phyloP scores from a whole-genome alignment of 495 filamentous ascomycete genomes.

The Trichoderma orchidacearum region DNA sequence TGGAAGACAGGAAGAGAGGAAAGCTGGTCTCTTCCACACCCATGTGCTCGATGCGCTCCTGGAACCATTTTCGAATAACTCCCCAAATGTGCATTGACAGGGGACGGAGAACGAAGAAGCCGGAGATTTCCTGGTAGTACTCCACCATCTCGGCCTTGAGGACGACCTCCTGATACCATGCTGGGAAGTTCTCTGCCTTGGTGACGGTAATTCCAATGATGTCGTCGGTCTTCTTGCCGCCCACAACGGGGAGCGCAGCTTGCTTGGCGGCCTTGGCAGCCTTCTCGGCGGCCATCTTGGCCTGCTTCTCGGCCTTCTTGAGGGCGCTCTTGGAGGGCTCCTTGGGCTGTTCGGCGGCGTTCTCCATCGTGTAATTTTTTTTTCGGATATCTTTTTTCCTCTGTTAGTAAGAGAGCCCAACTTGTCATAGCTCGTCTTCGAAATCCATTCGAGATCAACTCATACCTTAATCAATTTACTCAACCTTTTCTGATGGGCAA shows the following conservation, averaged over 20 bases:
- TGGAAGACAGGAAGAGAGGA: slow-evolving; percentile 83
- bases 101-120: slow-evolving; percentile 88
- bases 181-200: slow-evolving; percentile 78
- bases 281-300: slow-evolving; percentile 51
- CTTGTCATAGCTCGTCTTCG: neutral
- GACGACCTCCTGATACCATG: slow-evolving; percentile 93
- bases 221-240: slow-evolving; percentile 38
- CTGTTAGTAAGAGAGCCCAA: neutral
- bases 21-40: slow-evolving; percentile 93
- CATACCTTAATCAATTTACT: neutral
- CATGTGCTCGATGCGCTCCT: slow-evolving; percentile 69
- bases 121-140: slow-evolving; percentile 60
- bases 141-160: slow-evolving; percentile 92
- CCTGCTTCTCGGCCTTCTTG: slow-evolving; percentile 57
- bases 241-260: slow-evolving; percentile 37
- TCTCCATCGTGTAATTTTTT: neutral
- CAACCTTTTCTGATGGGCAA: neutral
- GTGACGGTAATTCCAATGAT: slow-evolving; percentile 76
- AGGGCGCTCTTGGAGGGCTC: slow-evolving; percentile 56
- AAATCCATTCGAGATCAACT: neutral
- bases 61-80: slow-evolving; percentile 80
- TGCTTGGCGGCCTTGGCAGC: slow-evolving; percentile 56
- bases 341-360: slow-evolving; percentile 17
- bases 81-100: slow-evolving; percentile 88
- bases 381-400: neutral